Conservation (phyloP, 495 filamentous ascomycete species). For the Aspergillus bertholletiae region DNA sequence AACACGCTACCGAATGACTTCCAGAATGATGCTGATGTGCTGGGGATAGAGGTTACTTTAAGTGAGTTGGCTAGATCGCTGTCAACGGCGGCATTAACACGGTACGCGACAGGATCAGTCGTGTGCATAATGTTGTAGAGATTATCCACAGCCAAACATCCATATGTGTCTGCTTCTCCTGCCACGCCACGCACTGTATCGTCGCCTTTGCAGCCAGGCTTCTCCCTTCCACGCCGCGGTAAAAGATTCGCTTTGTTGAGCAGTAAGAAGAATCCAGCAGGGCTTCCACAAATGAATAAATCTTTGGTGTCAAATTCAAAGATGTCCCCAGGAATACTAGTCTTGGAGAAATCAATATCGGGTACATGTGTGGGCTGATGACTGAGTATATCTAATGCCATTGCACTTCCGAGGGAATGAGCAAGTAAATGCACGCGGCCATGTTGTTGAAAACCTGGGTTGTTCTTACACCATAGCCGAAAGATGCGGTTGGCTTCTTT, state of each 20-base stretch:
- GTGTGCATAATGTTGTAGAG: constrained; percentile 87
- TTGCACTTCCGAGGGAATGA: constrained; percentile 89
- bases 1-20: constrained; percentile 64
- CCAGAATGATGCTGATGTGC: constrained; percentile 61
- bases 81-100: constrained; percentile 87
- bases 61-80: constrained; percentile 70
- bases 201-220: constrained; percentile 68
- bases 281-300: constrained; percentile 89
- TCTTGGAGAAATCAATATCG: constrained; percentile 48
- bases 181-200: constrained; percentile 61
- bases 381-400: constrained; percentile 87
- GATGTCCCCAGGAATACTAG: constrained; percentile 51
- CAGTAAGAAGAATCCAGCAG: constrained; percentile 87
- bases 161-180: constrained; percentile 73
- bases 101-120: constrained; percentile 77
- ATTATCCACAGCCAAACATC: constrained; percentile 91
- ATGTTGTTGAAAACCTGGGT: constrained; percentile 73
- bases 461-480: constrained; percentile 87
- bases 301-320: constrained; percentile 91
- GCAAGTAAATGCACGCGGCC: constrained; percentile 90
- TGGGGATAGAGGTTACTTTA: constrained; percentile 75
- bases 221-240: constrained; percentile 71
- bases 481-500: constrained; percentile 91
- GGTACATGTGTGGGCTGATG: constrained; percentile 74
- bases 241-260: constrained; percentile 79